Evolutionary conservation across 73 alveolate genomes (phyloP), one percentile per base, ranked within the genome.

Genomic region (Halteria grandinella): DNA sequence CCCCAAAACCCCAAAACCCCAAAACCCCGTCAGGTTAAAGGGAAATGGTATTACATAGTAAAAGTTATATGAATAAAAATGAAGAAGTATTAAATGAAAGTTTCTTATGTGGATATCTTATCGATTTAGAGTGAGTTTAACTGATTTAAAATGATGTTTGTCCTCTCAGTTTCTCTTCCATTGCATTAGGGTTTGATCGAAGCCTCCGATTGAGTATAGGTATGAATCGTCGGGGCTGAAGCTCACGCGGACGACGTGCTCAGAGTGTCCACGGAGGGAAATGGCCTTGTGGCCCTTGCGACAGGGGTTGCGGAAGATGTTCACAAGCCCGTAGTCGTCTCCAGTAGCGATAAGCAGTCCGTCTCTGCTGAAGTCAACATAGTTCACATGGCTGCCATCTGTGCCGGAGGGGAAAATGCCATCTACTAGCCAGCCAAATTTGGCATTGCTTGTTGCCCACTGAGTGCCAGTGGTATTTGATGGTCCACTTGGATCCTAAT

Each of bases 341-440:
- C 97, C 98, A 32, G 97, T 90, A 25, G 97, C 95, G 49, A 95
- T 47, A 24, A 93, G 64, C 32, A 58, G 51, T 43, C 76, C 75
- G 75, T 83, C 91, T 37, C 69, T 20, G 85, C 91, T 73, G 59
- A 90, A 79, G 72, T 93, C 91, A 44, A 95, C 95, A 40, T 85
- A 71, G 83, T 95, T 95, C 33, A 95, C 93, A 78, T 87, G 94
- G 66, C 96, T 91, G 40, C 96, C 96, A 81, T 95, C 97, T 23
- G 96, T 63, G 24, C 87, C 90, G 40, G 89, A 88, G 84, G 96
- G 97, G 96, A 93, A 95, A 66, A 95, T 88, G 18, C 99, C 98
- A 79, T 90, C 96, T 4, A 95, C 99, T 29, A 83, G 88, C 96
- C 95, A 95, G 21, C 99, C 99, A 78, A 93, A 85, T 74, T 91